Conservation (phyloP, 208 protist genomes). For the Leishmania tarentolae region DNA sequence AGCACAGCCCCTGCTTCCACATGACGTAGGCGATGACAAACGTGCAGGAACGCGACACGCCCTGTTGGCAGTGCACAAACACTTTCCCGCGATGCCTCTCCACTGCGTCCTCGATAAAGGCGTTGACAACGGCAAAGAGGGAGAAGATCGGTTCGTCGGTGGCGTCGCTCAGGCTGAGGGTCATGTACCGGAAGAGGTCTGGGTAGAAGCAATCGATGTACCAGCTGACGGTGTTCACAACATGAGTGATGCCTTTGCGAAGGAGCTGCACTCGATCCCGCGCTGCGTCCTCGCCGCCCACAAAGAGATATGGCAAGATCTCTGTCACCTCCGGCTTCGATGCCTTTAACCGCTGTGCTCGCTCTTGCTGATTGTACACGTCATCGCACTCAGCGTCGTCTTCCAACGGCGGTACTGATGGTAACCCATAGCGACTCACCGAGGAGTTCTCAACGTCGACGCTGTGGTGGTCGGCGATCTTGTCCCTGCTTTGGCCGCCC, state of each 20-base stretch:
- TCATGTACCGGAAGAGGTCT: conserved; percentile 85
- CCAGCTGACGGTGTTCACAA: conserved; percentile 93
- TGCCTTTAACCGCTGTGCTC: conserved; percentile 56
- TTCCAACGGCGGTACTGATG: neutral
- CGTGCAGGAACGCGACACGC: conserved; percentile 90
- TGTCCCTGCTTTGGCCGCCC: neutral
- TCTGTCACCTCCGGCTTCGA: conserved; percentile 74
- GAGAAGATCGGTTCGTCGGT: conserved; percentile 91
- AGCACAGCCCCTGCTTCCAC: conserved; percentile 83
- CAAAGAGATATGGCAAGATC: conserved; percentile 84
- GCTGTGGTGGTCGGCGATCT: neutral
- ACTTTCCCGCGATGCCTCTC: conserved; percentile 54
- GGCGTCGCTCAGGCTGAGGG: conserved; percentile 84
- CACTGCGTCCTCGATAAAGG: conserved; percentile 81
- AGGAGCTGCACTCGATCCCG: conserved; percentile 68
- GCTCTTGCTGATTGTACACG: conserved; percentile 59
- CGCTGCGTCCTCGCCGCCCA: conserved; percentile 76
- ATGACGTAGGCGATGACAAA: conserved; percentile 93
- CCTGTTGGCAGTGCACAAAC: conserved; percentile 96
- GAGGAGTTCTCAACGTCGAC: neutral
- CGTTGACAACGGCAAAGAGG: conserved; percentile 88
- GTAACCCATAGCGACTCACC: neutral
- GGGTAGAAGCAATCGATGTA: conserved; percentile 64
- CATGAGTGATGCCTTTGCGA: conserved; percentile 88
- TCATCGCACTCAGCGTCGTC: conserved; percentile 54